Percentiles rank a stretch among this genome's conserved stretches.
Evolutionary conservation across 257 asterid genomes (phyloP).

Genomic region (Nicotiana knightiana): DNA sequence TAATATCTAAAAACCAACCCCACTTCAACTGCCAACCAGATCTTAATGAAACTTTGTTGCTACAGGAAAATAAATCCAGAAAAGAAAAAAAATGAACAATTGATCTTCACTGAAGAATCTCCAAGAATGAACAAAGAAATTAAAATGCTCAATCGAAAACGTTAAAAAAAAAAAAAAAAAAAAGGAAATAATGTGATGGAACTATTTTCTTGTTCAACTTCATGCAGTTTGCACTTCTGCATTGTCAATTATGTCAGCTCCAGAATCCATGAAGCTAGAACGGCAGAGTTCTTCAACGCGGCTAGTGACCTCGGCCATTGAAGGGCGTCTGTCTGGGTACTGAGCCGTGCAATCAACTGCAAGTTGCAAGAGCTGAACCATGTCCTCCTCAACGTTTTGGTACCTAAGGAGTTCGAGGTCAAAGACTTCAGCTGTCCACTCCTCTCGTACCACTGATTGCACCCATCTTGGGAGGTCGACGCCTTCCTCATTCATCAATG

Average conservation of each 20-base stretch:
- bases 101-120: slow-evolving; percentile 8
- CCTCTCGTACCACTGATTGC: slow-evolving; percentile 40
- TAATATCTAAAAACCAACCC: neutral
- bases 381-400: slow-evolving; percentile 40
- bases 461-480: slow-evolving; percentile 52
- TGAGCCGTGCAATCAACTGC: slow-evolving; percentile 44
- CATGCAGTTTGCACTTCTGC: neutral
- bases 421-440: slow-evolving; percentile 45
- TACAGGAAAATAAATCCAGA: neutral
- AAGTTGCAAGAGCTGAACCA: slow-evolving; percentile 50
- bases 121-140: slow-evolving; percentile 13
- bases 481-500: slow-evolving; percentile 36
- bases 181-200: neutral
- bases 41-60: neutral
- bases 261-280: slow-evolving; percentile 18
- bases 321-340: slow-evolving; percentile 47
- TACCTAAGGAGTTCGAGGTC: slow-evolving; percentile 38
- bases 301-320: slow-evolving; percentile 31
- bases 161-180: too few relatives aligned
- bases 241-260: slow-evolving; percentile 18
- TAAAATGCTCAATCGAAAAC: neutral
- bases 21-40: slow-evolving; percentile 1
- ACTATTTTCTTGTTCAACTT: slow-evolving; percentile 6
- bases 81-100: slow-evolving; percentile 4
- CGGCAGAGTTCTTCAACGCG: slow-evolving; percentile 34